These are phyloP conservation scores for Lachnellula occidentalis DNA, from an alignment of 2,329 filamentous ascomycete genomes.

Conservation along the genomic window DNA sequence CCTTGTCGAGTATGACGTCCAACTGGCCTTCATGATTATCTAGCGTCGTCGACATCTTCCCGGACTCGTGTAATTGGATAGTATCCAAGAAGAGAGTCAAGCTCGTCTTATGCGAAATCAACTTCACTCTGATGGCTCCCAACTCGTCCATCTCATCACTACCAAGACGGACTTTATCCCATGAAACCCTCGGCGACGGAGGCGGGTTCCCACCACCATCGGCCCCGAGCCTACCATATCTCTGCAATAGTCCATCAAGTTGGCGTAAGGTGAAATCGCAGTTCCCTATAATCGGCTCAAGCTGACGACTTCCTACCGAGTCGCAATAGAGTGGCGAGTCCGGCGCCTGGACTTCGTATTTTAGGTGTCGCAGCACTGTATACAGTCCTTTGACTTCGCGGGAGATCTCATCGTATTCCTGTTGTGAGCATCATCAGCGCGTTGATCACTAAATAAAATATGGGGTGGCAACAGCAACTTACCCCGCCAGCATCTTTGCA, in stretches of 20 bases:
- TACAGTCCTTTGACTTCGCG: slow-evolving; percentile 48
- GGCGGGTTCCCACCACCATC: slow-evolving; percentile 16
- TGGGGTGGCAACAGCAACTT: neutral
- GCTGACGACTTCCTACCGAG: slow-evolving; percentile 43
- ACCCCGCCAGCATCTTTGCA: slow-evolving; percentile 41
- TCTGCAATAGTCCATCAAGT: slow-evolving; percentile 48
- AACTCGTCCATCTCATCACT: slow-evolving; percentile 31
- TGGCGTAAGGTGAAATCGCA: slow-evolving; percentile 50
- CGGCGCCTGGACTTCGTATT: slow-evolving; percentile 50
- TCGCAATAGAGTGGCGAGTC: slow-evolving; percentile 49
- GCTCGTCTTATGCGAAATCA: slow-evolving; percentile 47
- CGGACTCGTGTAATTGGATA: slow-evolving; percentile 47
- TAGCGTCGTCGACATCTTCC: slow-evolving; percentile 32
- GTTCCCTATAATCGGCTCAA: slow-evolving; percentile 49
- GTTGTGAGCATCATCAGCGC: neutral
- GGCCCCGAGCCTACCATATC: slow-evolving; percentile 33
- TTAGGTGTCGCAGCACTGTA: slow-evolving; percentile 51
- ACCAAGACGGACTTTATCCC: slow-evolving; percentile 26
- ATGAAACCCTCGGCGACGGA: slow-evolving; percentile 15
- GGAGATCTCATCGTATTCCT: slow-evolving; percentile 45
- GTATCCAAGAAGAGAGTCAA: slow-evolving; percentile 54
- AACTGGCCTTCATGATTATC: slow-evolving; percentile 33
- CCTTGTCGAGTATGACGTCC: slow-evolving; percentile 54
- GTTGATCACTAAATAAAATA: neutral
- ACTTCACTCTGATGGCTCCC: slow-evolving; percentile 33